phyloP scores from a whole-genome alignment of 2,329 filamentous ascomycete species.

The Cladorrhinum sp. region DNA sequence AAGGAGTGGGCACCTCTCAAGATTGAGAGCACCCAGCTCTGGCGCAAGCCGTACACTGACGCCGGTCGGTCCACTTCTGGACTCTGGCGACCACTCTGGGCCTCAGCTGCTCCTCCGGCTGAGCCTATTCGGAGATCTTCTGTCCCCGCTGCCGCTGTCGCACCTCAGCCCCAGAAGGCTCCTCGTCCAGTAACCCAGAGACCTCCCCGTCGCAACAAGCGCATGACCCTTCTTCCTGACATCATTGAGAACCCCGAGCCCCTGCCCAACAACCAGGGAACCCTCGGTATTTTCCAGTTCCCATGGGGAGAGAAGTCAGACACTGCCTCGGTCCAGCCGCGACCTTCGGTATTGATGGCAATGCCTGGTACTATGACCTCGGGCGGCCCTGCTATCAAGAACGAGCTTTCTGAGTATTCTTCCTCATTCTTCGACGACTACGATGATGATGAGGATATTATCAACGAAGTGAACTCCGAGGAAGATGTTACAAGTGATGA shows the following conservation, averaged over 20 bases:
- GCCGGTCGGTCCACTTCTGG: conserved; percentile 21
- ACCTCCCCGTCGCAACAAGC: conserved; percentile 53
- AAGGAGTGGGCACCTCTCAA: conserved; percentile 34
- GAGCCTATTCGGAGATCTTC: conserved; percentile 13
- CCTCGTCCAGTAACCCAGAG: conserved; percentile 48
- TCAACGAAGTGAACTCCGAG: conserved; percentile 34
- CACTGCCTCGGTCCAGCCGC: conserved; percentile 44
- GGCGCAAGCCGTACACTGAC: conserved; percentile 35
- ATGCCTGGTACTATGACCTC: conserved; percentile 53
- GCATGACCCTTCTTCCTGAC: conserved; percentile 59
- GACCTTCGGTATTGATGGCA: conserved; percentile 39
- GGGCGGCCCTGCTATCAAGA: conserved; percentile 33
- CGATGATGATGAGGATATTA: conserved; percentile 45
- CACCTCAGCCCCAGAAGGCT: conserved; percentile 23
- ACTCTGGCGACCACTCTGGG: conserved; percentile 35
- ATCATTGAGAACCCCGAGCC: conserved; percentile 62
- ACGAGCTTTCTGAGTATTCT: conserved; percentile 41
- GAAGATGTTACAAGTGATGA: conserved; percentile 42
- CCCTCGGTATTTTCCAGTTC: conserved; percentile 63
- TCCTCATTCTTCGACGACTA: conserved; percentile 61
- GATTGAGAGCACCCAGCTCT: conserved; percentile 39
- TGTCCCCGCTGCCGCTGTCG: conserved; percentile 1
- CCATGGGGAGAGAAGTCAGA: conserved; percentile 65
- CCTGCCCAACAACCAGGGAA: conserved; percentile 55
- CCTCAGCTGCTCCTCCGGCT: conserved; percentile 27